These are phyloP conservation scores for Lignosus rhinocerotis DNA, from an alignment of 1,284 basidiomycete species.

Conservation along the genomic window DNA sequence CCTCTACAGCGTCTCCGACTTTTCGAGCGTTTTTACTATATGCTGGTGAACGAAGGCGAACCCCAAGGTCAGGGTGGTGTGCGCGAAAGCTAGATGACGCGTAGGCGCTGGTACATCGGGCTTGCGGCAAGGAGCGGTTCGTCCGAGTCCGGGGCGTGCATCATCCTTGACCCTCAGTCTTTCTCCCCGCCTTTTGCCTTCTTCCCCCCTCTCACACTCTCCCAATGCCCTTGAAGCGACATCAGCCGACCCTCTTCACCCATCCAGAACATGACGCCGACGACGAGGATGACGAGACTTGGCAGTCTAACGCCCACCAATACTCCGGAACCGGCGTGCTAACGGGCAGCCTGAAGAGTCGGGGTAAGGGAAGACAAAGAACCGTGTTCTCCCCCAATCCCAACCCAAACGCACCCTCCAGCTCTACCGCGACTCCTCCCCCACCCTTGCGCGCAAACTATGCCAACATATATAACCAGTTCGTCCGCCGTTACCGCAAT, in stretches of 20 bases:
- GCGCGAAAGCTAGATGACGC: neutral
- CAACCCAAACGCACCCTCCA: conserved; percentile 29
- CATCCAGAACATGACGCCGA: conserved; percentile 55
- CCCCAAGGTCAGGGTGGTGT: neutral
- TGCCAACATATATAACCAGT: conserved; percentile 74
- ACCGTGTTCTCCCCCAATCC: conserved; percentile 37
- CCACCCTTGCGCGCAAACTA: conserved; percentile 44
- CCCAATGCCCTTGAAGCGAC: conserved; percentile 40
- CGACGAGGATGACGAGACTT: conserved; percentile 46
- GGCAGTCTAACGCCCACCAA: conserved; percentile 35
- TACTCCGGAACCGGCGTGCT: conserved; percentile 26
- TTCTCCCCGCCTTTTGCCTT: neutral
- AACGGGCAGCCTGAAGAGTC: conserved; percentile 24
- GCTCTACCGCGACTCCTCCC: conserved; percentile 29
- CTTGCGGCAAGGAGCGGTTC: conserved; percentile 8
- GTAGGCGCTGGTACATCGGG: neutral
- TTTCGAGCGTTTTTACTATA: neutral
- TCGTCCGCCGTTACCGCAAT: conserved; percentile 71
- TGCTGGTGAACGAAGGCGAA: neutral
- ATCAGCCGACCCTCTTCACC: conserved; percentile 66
- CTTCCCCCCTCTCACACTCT: conserved; percentile 7
- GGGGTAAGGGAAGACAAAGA: conserved; percentile 39
- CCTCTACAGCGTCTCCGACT: neutral
- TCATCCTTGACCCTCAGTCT: conserved; percentile 3
- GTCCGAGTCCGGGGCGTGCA: neutral